A percentile compares a stretch with the other conserved stretches of the same genome.
phyloP scores from a whole-genome alignment of 2,329 filamentous ascomycete species.

The Aureobasidium vineae region DNA sequence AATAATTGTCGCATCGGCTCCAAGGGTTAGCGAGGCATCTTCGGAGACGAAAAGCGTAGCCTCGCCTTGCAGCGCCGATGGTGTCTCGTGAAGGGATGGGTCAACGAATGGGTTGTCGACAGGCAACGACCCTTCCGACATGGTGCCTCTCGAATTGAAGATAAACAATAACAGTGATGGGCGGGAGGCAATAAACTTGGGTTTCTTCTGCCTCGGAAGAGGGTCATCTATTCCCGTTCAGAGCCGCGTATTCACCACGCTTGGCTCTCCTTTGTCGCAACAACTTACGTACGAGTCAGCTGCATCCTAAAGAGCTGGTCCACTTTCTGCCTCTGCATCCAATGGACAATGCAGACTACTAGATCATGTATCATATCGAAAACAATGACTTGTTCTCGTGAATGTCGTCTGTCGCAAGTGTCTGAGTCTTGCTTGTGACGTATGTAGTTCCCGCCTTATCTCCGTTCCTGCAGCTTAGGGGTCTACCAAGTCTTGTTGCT shows the following conservation, averaged over 20 bases:
- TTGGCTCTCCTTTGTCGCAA: constrained; percentile 10
- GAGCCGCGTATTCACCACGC: background rate
- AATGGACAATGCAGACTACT: background rate
- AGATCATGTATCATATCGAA: background rate
- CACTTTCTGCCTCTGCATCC: background rate
- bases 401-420: background rate
- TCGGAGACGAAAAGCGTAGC: constrained; percentile 53
- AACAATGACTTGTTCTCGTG: background rate
- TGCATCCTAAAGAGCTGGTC: background rate
- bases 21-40: constrained; percentile 60
- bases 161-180: constrained; percentile 7
- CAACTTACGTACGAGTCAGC: background rate
- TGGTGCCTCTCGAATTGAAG: background rate
- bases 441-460: background rate
- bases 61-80: constrained; percentile 8
- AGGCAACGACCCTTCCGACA: constrained; percentile 15
- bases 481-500: constrained; percentile 4
- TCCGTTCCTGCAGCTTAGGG: background rate
- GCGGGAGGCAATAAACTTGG: background rate
- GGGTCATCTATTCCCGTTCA: background rate
- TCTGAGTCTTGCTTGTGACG: background rate
- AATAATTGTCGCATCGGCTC: constrained; percentile 59
- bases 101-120: constrained; percentile 29
- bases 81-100: constrained; percentile 13
- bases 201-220: constrained; percentile 1